These are phyloP conservation scores for Penium margaritaceum DNA, from an alignment of 139 green algal species.

Conservation along the genomic window DNA sequence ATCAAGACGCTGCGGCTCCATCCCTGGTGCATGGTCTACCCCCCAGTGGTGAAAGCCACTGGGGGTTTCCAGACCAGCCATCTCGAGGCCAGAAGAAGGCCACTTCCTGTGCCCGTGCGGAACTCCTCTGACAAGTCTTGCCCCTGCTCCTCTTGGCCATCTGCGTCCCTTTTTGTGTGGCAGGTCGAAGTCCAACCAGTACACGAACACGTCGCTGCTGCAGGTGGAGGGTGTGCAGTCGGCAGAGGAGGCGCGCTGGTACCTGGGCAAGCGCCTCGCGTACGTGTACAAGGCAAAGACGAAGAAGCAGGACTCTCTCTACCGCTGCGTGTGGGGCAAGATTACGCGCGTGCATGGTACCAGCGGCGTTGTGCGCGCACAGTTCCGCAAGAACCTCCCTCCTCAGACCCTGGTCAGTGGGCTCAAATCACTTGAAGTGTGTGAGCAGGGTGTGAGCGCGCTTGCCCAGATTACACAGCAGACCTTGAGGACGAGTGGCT, in stretches of 20 bases:
- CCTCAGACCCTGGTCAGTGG: conserved; percentile 47
- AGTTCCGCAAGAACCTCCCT: conserved; percentile 93
- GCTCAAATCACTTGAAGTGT: neutral
- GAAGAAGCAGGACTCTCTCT: conserved; percentile 83
- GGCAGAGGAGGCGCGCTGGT: conserved; percentile 84
- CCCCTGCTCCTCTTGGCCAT: no score
- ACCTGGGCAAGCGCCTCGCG: conserved; percentile 92
- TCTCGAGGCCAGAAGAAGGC: no score
- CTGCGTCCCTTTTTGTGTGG: no score
- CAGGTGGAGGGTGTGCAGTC: conserved; percentile 82
- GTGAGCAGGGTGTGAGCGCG: neutral
- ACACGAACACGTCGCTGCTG: conserved; percentile 59
- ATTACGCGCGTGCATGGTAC: conserved; percentile 76
- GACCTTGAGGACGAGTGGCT: no score
- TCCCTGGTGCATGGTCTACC: no score
- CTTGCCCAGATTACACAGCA: no score
- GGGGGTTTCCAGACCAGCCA: no score
- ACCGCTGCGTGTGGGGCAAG: conserved; percentile 92
- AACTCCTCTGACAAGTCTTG: no score
- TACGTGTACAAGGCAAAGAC: conserved; percentile 99
- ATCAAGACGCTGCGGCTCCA: no score
- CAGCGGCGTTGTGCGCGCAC: conserved; percentile 77
- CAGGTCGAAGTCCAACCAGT: conserved; percentile 50
- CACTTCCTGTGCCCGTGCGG: no score
- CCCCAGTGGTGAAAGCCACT: no score